Conservation (phyloP, 768 basidiomycete species). For the Russula sp. region DNA sequence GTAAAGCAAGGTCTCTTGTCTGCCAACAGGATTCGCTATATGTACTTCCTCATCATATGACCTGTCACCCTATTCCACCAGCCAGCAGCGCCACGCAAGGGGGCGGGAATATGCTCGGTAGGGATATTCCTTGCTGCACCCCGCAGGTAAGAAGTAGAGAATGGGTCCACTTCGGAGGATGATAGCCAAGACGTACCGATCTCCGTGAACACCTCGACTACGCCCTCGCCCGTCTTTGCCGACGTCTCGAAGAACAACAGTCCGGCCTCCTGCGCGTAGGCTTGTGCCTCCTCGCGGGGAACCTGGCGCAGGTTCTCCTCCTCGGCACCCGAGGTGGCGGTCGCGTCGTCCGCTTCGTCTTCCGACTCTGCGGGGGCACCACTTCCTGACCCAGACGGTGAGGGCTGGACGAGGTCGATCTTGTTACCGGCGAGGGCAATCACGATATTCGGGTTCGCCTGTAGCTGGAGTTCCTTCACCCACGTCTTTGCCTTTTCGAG, state of each 20-base stretch:
- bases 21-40: too few species aligned
- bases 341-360: conserved; percentile 91
- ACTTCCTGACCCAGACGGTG: conserved; percentile 43
- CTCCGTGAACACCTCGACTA: conserved; percentile 96
- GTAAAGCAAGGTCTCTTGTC: too few species aligned
- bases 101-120: conserved; percentile 91
- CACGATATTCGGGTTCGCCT: conserved; percentile 98
- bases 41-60: too few species aligned
- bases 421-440: conserved; percentile 99
- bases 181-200: conserved; percentile 74
- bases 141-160: background rate
- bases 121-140: conserved; percentile 70
- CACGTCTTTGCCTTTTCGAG: conserved; percentile 99
- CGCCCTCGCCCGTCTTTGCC: conserved; percentile 93
- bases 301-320: conserved; percentile 82
- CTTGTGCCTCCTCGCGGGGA: conserved; percentile 89
- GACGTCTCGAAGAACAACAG: conserved; percentile 96
- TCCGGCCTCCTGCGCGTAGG: conserved; percentile 90
- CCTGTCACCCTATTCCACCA: too few species aligned
- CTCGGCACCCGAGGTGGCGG: conserved; percentile 45
- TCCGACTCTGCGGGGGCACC: conserved; percentile 61
- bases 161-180: background rate
- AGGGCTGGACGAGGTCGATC: conserved; percentile 78
- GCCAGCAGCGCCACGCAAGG: conserved; percentile 62
- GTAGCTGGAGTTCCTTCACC: conserved; percentile 98